Percentiles rank a stretch among this genome's conserved stretches.
phyloP scores from a whole-genome alignment of 73 alveolate species.

The Paramecium tetraurelia region DNA sequence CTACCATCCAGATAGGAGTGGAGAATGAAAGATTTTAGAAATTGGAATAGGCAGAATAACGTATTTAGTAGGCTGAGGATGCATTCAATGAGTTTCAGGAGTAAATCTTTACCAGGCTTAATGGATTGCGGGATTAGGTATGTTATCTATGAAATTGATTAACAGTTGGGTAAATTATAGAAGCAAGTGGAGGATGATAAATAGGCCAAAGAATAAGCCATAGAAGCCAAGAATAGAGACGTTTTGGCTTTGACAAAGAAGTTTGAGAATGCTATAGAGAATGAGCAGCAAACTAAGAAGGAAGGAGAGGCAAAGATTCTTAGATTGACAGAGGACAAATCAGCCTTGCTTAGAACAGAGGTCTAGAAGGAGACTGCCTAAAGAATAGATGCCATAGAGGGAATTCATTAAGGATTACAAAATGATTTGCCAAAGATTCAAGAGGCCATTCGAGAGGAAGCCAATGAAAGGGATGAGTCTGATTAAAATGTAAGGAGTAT shows the following conservation, averaged over 20 bases:
- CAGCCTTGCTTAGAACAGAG: constrained; percentile 46
- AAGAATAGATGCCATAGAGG: constrained; percentile 53
- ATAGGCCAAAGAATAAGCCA: constrained; percentile 58
- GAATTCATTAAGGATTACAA: constrained; percentile 50
- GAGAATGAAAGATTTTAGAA: constrained; percentile 45
- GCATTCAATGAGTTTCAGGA: constrained; percentile 67
- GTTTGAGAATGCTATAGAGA: constrained; percentile 63
- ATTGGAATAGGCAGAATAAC: constrained; percentile 64
- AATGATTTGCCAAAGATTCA: constrained; percentile 84
- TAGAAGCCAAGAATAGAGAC: constrained; percentile 65
- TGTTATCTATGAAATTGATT: background rate
- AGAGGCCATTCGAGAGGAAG: constrained; percentile 79
- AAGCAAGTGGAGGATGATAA: constrained; percentile 71
- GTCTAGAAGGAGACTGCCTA: constrained; percentile 45
- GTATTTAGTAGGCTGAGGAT: constrained; percentile 65
- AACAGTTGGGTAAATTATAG: constrained; percentile 37
- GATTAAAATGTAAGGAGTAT: constrained; percentile 58
- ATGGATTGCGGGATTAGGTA: constrained; percentile 52
- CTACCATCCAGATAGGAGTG: constrained; percentile 30
- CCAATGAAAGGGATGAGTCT: constrained; percentile 75
- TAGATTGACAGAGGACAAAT: constrained; percentile 63
- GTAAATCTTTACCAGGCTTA: constrained; percentile 27
- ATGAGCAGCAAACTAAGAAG: constrained; percentile 61
- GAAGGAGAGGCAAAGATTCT: constrained; percentile 62
- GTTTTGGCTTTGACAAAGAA: constrained; percentile 52